Base-by-base conservation (phyloP, 768 basidiomycete species). In the Kwoniella newhampshirensis region DNA sequence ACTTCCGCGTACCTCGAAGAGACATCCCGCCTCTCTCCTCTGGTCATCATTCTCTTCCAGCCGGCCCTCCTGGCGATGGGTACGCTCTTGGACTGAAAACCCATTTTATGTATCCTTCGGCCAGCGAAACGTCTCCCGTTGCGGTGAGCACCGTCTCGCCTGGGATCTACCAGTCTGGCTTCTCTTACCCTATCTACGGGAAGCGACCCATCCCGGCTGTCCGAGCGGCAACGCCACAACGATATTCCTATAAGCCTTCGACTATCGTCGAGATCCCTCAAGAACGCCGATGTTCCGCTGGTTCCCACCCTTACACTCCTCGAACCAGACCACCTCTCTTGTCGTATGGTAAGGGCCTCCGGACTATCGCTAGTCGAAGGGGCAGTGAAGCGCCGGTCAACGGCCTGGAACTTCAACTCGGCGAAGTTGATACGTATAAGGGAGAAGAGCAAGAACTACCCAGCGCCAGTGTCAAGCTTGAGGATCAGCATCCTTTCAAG, bases 111-210 rank as follows among this genome's bases (percentile, higher is more conserved):
- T 21, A 60, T 36, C 44, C 35, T 6, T 9, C 26, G 17, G 23
- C 15, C 5, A 32, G n/a, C 30, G 18, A 48, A 18, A 11, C 17
- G n/a, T 44, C 58, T 1, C 47, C 40, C 28, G 42, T 51, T 21
- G 40, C 54, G 20, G 60, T 58, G 11, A 41, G 30, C 3, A 70
- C 68, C 1, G 55, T 70, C 11, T 67, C 68, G 2, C 66, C 66
- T 2, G 68, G 68, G 2, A 40, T 63, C 3, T 67, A 65, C 26
- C 68, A 67, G 50, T 32, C 51, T 26, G 63, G 61, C 7, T 70
- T 64, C 46, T 50, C 58, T 1, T 59, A 62, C 4, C 59, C 61
- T 0, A 25, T 47, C 40, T 23, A 47, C 42, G n/a, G 20, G 36
- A 27, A 13, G 15, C 26, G 41, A 18, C 23, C 28, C 55, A 2